Evolutionary conservation across 768 basidiomycete genomes (phyloP).

Genomic region (Chiua virens): DNA sequence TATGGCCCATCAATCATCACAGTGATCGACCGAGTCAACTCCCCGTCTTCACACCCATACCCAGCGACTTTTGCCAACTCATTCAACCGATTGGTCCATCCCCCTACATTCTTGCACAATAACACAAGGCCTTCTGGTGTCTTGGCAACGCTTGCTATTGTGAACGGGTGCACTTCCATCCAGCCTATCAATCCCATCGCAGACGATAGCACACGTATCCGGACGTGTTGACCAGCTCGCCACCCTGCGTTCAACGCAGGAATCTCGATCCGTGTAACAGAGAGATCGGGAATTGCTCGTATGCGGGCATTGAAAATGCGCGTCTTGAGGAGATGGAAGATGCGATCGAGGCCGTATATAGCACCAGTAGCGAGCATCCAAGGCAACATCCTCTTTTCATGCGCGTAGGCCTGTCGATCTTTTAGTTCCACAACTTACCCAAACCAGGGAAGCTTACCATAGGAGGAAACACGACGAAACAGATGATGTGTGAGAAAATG

Average conservation of each 20-base stretch:
- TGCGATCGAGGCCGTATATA: constrained; percentile 46
- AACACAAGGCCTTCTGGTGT: constrained; percentile 48
- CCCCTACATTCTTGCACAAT: constrained; percentile 49
- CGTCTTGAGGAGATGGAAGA: constrained; percentile 47
- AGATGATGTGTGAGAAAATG: constrained; percentile 40
- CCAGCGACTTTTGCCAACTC: constrained; percentile 38
- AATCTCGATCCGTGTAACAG: constrained; percentile 47
- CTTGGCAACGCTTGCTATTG: constrained; percentile 44
- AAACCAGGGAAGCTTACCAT: constrained; percentile 23
- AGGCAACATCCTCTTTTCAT: constrained; percentile 31
- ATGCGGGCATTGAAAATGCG: constrained; percentile 45
- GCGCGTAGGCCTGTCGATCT: constrained; percentile 23
- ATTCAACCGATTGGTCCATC: constrained; percentile 49
- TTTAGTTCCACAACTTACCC: constrained; percentile 12
- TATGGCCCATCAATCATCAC: constrained; percentile 58
- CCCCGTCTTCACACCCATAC: constrained; percentile 31
- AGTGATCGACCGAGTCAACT: constrained; percentile 29
- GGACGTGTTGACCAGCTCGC: constrained; percentile 62
- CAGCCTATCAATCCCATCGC: constrained; percentile 40
- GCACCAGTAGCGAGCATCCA: constrained; percentile 41
- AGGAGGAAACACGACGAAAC: constrained; percentile 42
- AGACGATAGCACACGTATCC: constrained; percentile 45
- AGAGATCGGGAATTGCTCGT: constrained; percentile 44
- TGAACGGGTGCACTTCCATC: constrained; percentile 53
- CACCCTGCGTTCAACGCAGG: constrained; percentile 49